Base-by-base conservation (phyloP, 495 filamentous ascomycete species). In the Neurospora tetraspora region DNA sequence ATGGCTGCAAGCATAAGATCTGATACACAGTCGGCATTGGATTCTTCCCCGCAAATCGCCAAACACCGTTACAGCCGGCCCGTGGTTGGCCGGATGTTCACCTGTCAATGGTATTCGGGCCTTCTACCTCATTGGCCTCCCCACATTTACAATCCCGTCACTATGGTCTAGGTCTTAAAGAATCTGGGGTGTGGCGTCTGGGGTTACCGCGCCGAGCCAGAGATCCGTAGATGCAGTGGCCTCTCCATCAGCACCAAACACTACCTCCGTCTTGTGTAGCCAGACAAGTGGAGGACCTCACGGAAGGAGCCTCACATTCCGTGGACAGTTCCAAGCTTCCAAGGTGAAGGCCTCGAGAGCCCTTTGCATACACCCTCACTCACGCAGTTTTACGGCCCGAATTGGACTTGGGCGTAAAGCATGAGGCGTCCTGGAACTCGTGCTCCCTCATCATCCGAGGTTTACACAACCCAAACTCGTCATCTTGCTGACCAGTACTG, bases 31-130 rank as follows among this genome's bases (percentile, higher is more conserved):
- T 61, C 23, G 27, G 27, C 27, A 65, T 65, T 65, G 27, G 53
- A 65, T 34, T 65, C 23, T 34, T 65, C 27, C 27, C 53, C 53
- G 53, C 53, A 34, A 65, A 65, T 31, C 14, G 14, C 53, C 20
- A 59, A 59, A 59, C 47, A 59, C 11, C 47, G 47, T 27, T 59
- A 31, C 47, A 59, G 47, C 47, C 47, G 47, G 47, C 47, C 47
- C 23, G 23, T 27, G 10, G 20, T 53, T 20, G 20, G 45, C 11
- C 47, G 47, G 23, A 59, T 59, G 47, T 34, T 61, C 53, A 61
- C 53, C 23, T 59, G 34, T 36, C 34, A 36, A 36, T 38, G 36
- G 59, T 34, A 73, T 70, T 73, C 72, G 72, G 72, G 72, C 72
- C 72, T 70, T 73, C 69, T 68, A n/a, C 14, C 20, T 59, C 68